phyloP scores from a whole-genome alignment of 176 grass and related monocot species.

The Lolium perenne region DNA sequence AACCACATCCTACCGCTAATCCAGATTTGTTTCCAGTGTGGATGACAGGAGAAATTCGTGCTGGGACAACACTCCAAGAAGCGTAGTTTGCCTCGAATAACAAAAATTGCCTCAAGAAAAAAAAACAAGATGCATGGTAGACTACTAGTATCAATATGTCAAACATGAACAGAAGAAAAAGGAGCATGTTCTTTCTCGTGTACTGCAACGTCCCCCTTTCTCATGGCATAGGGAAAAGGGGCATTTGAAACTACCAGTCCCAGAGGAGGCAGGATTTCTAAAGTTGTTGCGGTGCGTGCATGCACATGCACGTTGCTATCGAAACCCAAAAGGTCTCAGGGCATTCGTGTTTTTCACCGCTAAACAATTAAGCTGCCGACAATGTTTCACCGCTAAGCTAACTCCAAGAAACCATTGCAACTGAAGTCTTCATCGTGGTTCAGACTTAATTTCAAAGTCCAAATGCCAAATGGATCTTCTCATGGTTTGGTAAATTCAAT shows the following conservation, averaged over 20 bases:
- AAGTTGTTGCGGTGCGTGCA: constrained; percentile 21
- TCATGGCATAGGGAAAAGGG: not conserved
- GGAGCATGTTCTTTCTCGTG: not conserved
- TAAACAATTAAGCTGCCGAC: constrained; percentile 35
- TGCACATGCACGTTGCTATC: constrained; percentile 36
- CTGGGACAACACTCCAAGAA: not conserved
- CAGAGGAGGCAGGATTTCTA: constrained; percentile 37
- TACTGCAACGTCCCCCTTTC: not conserved
- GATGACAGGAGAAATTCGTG: constrained; percentile 31
- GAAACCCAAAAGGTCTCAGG: not conserved
- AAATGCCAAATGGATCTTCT: not conserved
- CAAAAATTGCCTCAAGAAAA: not conserved
- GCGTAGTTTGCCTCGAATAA: not conserved
- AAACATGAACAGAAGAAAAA: not conserved
- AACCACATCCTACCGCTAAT: constrained; percentile 6
- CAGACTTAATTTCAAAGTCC: constrained; percentile 4
- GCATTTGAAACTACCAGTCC: not conserved
- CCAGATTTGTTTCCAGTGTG: constrained; percentile 8
- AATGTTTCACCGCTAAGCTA: constrained; percentile 27
- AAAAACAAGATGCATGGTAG: not conserved
- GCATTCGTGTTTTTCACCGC: constrained; percentile 6
- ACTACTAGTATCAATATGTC: not conserved
- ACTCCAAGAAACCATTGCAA: not conserved
- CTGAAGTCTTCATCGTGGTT: not conserved
- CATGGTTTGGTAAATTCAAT: not conserved